Conservation (phyloP, 1,284 basidiomycete genomes). For the Leccinum subrobustum region DNA sequence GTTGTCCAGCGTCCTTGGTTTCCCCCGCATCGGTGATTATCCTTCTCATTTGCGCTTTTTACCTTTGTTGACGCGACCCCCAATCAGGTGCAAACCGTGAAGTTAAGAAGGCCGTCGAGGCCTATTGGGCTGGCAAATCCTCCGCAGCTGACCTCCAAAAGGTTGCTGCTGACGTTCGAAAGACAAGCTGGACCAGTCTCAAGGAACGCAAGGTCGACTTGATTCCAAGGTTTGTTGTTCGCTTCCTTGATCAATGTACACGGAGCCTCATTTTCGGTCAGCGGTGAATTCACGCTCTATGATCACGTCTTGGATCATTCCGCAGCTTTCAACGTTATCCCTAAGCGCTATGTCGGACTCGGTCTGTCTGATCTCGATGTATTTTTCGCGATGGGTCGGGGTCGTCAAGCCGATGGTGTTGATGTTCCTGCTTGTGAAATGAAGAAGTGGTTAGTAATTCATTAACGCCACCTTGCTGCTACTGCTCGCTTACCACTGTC, state of each 20-base stretch:
- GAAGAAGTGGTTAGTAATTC: constrained; percentile 87
- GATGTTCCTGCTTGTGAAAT: constrained; percentile 98
- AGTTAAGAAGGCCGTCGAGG: constrained; percentile 98
- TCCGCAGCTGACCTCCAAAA: constrained; percentile 89
- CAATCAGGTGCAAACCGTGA: constrained; percentile 83
- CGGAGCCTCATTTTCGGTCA: constrained; percentile 38
- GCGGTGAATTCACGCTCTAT: constrained; percentile 98
- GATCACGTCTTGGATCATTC: constrained; percentile 99
- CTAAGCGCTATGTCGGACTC: constrained; percentile 89
- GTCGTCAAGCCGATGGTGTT: constrained; percentile 91
- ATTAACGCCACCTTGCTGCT: constrained; percentile 4
- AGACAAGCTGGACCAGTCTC: constrained; percentile 88
- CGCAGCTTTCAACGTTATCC: constrained; percentile 95
- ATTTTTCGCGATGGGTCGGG: constrained; percentile 99
- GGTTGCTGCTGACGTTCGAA: constrained; percentile 86
- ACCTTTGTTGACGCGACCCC: neutral
- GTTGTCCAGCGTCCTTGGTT: constrained; percentile 88
- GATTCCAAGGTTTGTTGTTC: constrained; percentile 77
- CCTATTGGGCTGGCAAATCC: constrained; percentile 96
- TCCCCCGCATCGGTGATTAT: constrained; percentile 88
- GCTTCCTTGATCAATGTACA: constrained; percentile 15
- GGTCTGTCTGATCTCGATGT: constrained; percentile 90
- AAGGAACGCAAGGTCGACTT: constrained; percentile 89
- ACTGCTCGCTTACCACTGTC: constrained; percentile 14
- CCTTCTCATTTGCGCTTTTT: neutral